A percentile compares a stretch with the other conserved stretches of the same genome.
Conservation (phyloP, 2,329 filamentous ascomycete genomes). For the Colletotrichum euphorbiae region DNA sequence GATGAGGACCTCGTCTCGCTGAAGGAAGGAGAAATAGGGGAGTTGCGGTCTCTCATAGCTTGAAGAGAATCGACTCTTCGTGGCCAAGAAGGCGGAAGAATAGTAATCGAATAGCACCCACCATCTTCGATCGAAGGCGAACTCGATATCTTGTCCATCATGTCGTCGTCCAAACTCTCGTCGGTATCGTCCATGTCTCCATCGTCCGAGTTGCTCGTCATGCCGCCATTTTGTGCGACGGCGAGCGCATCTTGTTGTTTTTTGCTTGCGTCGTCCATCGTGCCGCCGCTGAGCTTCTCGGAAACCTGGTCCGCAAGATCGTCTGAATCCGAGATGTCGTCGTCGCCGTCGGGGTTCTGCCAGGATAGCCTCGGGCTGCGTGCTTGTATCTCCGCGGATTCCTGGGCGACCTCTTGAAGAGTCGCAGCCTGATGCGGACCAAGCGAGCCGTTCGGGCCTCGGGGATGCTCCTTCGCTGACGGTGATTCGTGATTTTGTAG, state of each 20-base stretch:
- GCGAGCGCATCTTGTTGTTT: conserved; percentile 59
- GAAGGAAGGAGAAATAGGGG: conserved; percentile 47
- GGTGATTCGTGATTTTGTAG: conserved; percentile 86
- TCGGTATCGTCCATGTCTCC: conserved; percentile 75
- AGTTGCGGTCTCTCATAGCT: conserved; percentile 46
- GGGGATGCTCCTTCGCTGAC: conserved; percentile 84
- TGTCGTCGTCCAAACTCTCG: conserved; percentile 85
- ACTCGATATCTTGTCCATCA: conserved; percentile 99
- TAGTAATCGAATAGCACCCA: conserved; percentile 71
- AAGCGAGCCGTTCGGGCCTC: conserved; percentile 52
- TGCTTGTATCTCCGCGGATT: conserved; percentile 78
- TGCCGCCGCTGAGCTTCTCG: conserved; percentile 51
- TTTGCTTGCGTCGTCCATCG: conserved; percentile 43
- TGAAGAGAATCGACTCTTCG: conserved; percentile 57
- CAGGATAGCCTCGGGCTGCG: conserved; percentile 72
- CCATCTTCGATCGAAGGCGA: conserved; percentile 99
- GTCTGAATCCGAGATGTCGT: conserved; percentile 58
- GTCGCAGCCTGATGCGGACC: conserved; percentile 89
- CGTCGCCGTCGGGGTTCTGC: conserved; percentile 53
- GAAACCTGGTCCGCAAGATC: conserved; percentile 56
- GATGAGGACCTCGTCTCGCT: conserved; percentile 55
- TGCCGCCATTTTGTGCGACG: conserved; percentile 71
- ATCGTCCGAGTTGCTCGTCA: conserved; percentile 64
- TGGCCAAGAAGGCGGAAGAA: conserved; percentile 56
- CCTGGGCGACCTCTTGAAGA: conserved; percentile 82